A percentile compares a stretch with the other conserved stretches of the same genome.
phyloP scores from a whole-genome alignment of 176 grass and related monocot genomes.

The Musa schizocarpa region DNA sequence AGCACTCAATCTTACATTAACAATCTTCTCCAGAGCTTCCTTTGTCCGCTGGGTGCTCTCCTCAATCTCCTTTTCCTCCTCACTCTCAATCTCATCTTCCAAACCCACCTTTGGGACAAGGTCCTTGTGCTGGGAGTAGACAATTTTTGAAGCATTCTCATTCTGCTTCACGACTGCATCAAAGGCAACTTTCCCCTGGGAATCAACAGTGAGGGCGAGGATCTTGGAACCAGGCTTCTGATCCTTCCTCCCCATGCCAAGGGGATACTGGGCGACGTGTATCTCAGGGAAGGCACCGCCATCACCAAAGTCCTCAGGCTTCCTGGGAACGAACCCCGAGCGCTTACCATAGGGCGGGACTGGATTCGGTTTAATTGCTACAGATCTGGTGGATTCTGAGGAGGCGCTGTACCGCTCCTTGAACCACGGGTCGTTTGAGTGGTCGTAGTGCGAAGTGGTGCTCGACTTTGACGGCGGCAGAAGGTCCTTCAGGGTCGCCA shows the following conservation, averaged over 20 bases:
- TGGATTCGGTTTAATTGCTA: slow-evolving; percentile 18
- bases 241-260: slow-evolving; percentile 85
- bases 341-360: slow-evolving; percentile 71
- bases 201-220: slow-evolving; percentile 81
- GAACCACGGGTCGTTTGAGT: slow-evolving; percentile 88
- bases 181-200: slow-evolving; percentile 70
- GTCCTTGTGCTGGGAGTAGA: slow-evolving; percentile 91
- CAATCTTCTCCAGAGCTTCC: slow-evolving; percentile 74
- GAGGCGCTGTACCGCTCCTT: slow-evolving; percentile 67
- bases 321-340: slow-evolving; percentile 60
- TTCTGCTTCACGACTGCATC: slow-evolving; percentile 95
- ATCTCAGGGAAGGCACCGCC: slow-evolving; percentile 95
- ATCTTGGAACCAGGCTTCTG: slow-evolving; percentile 80
- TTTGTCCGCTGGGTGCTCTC: slow-evolving; percentile 70
- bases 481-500: slow-evolving; percentile 69
- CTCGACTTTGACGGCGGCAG: slow-evolving; percentile 51
- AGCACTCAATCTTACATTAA: slow-evolving; percentile 71
- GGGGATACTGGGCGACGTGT: slow-evolving; percentile 78
- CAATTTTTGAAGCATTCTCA: slow-evolving; percentile 81
- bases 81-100: slow-evolving; percentile 30
- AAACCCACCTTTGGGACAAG: slow-evolving; percentile 61
- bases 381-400: slow-evolving; percentile 13
- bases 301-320: slow-evolving; percentile 67
- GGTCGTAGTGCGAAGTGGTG: slow-evolving; percentile 59
- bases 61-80: slow-evolving; percentile 71